A percentile compares a stretch with the other conserved stretches of the same genome.
Evolutionary conservation across 352 stramenopile genomes (phyloP).

Genomic region (Blastocystis sp.): DNA sequence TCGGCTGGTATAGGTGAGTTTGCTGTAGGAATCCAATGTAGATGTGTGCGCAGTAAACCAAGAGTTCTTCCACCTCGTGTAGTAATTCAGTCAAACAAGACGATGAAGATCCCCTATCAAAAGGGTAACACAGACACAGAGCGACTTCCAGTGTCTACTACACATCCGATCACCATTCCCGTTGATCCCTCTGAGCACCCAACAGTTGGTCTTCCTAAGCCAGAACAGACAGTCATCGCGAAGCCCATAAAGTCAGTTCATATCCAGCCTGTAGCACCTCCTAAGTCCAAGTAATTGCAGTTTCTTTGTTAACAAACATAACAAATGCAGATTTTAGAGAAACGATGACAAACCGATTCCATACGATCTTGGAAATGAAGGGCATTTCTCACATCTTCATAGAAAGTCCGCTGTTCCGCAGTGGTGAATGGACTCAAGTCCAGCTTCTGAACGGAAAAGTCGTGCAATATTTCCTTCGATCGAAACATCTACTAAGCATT

Average conservation of each 20-base stretch:
- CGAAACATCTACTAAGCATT: not conserved
- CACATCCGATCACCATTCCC: not conserved
- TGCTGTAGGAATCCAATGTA: not conserved
- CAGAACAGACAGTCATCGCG: not conserved
- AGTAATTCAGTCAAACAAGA: not conserved
- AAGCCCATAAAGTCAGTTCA: not conserved
- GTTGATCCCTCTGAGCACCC: not conserved
- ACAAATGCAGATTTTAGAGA: not conserved
- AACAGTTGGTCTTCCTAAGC: not conserved
- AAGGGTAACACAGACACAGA: not conserved
- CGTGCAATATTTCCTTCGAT: not conserved
- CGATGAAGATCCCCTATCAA: not conserved
- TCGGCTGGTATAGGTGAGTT: not conserved
- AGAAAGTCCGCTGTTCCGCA: not conserved
- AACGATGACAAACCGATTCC: not conserved
- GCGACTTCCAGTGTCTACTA: not conserved
- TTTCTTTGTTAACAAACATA: not conserved
- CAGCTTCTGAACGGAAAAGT: slow-evolving; percentile 27
- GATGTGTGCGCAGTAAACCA: not conserved
- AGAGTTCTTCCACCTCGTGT: not conserved
- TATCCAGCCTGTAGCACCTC: not conserved
- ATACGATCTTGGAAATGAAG: not conserved
- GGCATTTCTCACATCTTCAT: slow-evolving; percentile 8
- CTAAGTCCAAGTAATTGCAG: not conserved
- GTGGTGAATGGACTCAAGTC: not conserved